Base-by-base conservation (phyloP, 768 basidiomycete species). In the Psilocybe subaeruginosa region DNA sequence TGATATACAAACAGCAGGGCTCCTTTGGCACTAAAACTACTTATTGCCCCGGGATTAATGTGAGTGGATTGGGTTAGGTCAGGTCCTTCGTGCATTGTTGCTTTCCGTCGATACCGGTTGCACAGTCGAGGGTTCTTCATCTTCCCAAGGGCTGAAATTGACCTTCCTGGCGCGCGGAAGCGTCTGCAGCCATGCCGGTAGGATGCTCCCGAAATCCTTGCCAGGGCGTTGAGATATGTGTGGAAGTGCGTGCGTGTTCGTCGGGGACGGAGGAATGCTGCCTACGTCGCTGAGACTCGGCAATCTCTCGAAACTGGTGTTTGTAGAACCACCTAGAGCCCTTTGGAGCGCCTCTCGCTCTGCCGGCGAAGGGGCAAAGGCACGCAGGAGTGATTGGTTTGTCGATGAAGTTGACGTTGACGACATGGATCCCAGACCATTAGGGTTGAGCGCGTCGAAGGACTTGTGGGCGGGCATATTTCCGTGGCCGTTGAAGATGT, bases 281-380 rank as follows among this genome's bases (percentile, higher is more conserved):
- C 85, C 85, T 51, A 92, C 90, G 65, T 91, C 89, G 66, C 88
- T 89, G 60, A 92, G 77, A 74, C 89, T 91, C 23, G 91, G 90
- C 58, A 93, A 80, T 37, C 88, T 85, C 74, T 93, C 91, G 30
- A 91, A 81, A 70, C 90, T 92, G 56, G 85, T 80, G 73, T 91
- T 92, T 50, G 86, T 81, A 60, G 88, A 88, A 14, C 88, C 85
- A 50, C 89, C 88, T 12, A 94, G 74, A n/a, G 85, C 90, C 55
- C 92, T 88, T 66, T 91, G 87, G 33, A 95, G 82, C 54, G 83
- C 92, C 74, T 93, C 90, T 46, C 93, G 90, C 80, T 95, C 93
- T 63, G 88, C 92, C 56, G 89, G 90, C 64, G 92, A 94, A 33
- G 92, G 93, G 37, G 91, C 92, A 73, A 95, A 95, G 16, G 92